phyloP scores from a whole-genome alignment of 2,329 filamentous ascomycete species.

The Cadophora sp. region DNA sequence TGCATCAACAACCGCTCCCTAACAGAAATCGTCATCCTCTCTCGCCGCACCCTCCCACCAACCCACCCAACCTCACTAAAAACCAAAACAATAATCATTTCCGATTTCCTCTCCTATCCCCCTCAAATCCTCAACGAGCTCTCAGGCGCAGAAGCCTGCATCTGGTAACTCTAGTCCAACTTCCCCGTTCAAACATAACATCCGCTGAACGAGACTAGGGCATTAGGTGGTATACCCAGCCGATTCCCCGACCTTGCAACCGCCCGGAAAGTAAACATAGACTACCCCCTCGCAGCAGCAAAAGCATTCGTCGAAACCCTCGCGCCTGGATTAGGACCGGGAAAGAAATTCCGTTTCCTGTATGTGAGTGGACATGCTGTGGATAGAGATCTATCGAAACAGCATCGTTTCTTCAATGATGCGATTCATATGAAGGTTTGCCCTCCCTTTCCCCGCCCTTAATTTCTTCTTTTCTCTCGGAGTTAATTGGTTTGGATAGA shows the following conservation, averaged over 20 bases:
- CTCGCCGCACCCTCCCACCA: constrained; percentile 52
- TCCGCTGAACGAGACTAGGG: constrained; percentile 7
- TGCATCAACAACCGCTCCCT: constrained; percentile 58
- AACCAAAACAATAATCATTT: constrained; percentile 46
- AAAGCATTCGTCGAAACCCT: constrained; percentile 17
- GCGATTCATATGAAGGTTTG: constrained; percentile 41
- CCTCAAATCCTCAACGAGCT: constrained; percentile 21
- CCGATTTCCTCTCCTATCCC: constrained; percentile 60
- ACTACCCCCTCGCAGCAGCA: constrained; percentile 18
- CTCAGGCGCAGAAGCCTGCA: constrained; percentile 31
- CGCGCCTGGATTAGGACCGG: constrained; percentile 14
- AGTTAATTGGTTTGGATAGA: background rate
- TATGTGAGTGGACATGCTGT: constrained; percentile 49
- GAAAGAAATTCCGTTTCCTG: constrained; percentile 50
- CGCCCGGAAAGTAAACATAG: constrained; percentile 17
- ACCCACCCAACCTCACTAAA: constrained; percentile 42
- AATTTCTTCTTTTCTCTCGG: background rate
- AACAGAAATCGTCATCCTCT: constrained; percentile 58
- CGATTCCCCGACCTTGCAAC: constrained; percentile 13
- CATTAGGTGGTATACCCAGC: constrained; percentile 6
- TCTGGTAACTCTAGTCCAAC: constrained; percentile 25
- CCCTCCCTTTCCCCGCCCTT: too few species aligned
- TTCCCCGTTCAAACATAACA: constrained; percentile 8
- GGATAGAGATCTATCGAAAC: constrained; percentile 48
- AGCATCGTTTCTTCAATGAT: constrained; percentile 48